Base-by-base conservation (phyloP, 2,329 filamentous ascomycete species). In the Diplodia seriata region DNA sequence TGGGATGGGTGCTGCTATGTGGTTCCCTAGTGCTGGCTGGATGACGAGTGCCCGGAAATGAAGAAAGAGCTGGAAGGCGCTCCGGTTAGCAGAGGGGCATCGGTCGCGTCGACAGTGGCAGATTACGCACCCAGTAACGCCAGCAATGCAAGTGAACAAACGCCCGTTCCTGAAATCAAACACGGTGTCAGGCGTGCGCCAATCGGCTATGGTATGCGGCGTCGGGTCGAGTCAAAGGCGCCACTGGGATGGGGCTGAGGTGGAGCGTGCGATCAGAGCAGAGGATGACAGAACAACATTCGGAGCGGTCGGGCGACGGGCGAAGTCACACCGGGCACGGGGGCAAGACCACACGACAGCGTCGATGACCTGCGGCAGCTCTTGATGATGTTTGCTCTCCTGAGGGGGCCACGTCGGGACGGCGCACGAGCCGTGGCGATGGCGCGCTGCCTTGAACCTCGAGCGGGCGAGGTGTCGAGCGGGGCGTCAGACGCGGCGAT, bases 71-170 rank as follows among this genome's bases (percentile, higher is more conserved):
- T 74, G 75, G 71, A 74, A 20, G 15, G 74, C 70, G 47, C 62
- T 50, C 57, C 72, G 75, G 73, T 74, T 40, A 68, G 75, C 74
- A 70, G 74, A 75, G 75, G 75, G 73, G 72, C 72, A n/a, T 33
- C 43, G 33, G 49, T 38, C 47, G 49, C n/a, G 6, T 33, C 29
- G 38, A 36, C 57, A 43, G 29, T 26, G 14, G n/a, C n/a, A 20
- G 63, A 31, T 12, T 18, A 68, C 66, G 18, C 59, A 68, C 66
- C 66, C 66, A 64, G 50, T 57, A 68, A 68, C 66, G 66, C 66
- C 66, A 63, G 59, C 66, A 68, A 68, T 68, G 66, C 66, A 68
- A 56, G 66, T 38, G 66, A 68, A 61, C 36, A 68, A 64, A 68
- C 50, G 59, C 26, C 66, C 36, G 59, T 33, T 64, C 57, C 36